Evolutionary conservation across 495 filamentous ascomycete species (phyloP).

Genomic region (Opeltia flavorubescens): DNA sequence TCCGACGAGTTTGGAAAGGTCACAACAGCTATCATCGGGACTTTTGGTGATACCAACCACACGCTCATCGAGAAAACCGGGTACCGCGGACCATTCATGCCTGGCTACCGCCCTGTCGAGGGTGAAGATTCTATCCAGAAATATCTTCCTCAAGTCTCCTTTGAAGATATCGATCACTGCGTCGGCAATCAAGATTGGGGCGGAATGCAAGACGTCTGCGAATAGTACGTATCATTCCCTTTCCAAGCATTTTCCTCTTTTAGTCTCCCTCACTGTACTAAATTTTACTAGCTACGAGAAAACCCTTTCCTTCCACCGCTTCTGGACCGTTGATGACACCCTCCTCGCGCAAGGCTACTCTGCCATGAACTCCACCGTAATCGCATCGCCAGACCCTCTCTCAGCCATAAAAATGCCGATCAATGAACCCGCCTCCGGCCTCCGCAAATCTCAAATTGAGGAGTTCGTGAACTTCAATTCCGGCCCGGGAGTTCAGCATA

Average conservation of each 20-base stretch:
- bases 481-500: constrained; percentile 80
- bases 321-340: constrained; percentile 86
- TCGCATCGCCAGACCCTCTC: constrained; percentile 65
- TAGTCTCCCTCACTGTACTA: too few relatives aligned
- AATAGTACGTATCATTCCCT: constrained; percentile 37
- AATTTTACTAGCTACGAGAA: constrained; percentile 51
- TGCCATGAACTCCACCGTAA: constrained; percentile 71
- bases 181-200: constrained; percentile 90
- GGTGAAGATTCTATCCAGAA: constrained; percentile 33
- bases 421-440: constrained; percentile 83
- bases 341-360: constrained; percentile 82
- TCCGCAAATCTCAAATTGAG: constrained; percentile 79
- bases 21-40: constrained; percentile 58
- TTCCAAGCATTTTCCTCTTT: too few relatives aligned
- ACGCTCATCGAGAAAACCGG: constrained; percentile 55
- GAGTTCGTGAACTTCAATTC: constrained; percentile 83
- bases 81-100: constrained; percentile 65
- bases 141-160: constrained; percentile 42
- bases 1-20: constrained; percentile 40
- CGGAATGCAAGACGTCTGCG: constrained; percentile 71
- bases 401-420: constrained; percentile 78
- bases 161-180: constrained; percentile 76
- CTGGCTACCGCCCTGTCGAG: constrained; percentile 49
- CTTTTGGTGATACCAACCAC: constrained; percentile 87
- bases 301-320: constrained; percentile 80